Conservation (phyloP, 495 filamentous ascomycete species). For the Trichodelitschia bisporula region DNA sequence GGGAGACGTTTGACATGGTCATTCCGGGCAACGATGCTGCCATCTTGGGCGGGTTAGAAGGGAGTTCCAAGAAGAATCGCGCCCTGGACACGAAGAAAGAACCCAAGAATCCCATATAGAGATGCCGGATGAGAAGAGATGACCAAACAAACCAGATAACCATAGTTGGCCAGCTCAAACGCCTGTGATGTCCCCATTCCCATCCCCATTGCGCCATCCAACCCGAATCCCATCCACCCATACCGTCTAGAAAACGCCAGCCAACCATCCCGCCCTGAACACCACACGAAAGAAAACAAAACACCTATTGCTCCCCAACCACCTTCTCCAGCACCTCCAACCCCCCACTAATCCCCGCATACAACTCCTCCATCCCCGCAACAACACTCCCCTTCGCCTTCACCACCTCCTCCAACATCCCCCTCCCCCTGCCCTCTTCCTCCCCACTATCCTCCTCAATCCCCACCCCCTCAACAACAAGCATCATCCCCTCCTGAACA, state of each 20-base stretch:
- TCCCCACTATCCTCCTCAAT: neutral
- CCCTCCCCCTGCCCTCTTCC: constrained; percentile 3
- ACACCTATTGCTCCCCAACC: constrained; percentile 5
- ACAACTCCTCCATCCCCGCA: constrained; percentile 6
- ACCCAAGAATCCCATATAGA: neutral
- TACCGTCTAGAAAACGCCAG: neutral
- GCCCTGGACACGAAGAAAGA: neutral
- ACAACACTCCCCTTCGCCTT: constrained; percentile 7
- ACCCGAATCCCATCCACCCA: neutral
- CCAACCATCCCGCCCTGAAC: constrained; percentile 3
- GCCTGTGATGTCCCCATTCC: neutral
- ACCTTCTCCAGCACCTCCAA: constrained; percentile 9
- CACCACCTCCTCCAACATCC: constrained; percentile 7
- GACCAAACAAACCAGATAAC: neutral
- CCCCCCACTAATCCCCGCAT: constrained; percentile 7
- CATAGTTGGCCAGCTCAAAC: neutral
- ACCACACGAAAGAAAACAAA: too few relatives aligned
- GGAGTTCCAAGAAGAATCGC: constrained; percentile 8
- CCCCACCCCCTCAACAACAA: constrained; percentile 3
- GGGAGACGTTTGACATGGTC: constrained; percentile 27
- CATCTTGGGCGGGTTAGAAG: constrained; percentile 11
- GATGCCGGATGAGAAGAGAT: neutral
- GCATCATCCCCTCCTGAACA: neutral
- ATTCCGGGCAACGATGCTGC: constrained; percentile 11
- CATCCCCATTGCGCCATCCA: neutral